Evolutionary conservation across 495 filamentous ascomycete genomes (phyloP).

Genomic region (Aspergillus cristatus): DNA sequence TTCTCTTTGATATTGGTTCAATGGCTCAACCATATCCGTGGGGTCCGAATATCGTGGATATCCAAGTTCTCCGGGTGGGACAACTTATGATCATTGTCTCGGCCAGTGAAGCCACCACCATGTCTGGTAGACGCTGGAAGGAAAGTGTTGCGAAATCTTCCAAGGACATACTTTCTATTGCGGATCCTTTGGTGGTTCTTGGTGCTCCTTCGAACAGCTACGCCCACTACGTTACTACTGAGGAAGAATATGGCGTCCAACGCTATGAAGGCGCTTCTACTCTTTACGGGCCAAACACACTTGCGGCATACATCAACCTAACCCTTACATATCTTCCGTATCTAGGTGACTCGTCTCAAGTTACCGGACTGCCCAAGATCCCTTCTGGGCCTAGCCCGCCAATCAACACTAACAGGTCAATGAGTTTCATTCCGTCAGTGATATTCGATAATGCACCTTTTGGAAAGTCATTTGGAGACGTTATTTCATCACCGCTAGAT

Average conservation of each 20-base stretch:
- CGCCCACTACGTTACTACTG: constrained; percentile 90
- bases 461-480: constrained; percentile 68
- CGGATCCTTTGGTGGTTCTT: constrained; percentile 66
- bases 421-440: constrained; percentile 76
- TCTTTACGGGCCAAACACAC: constrained; percentile 84
- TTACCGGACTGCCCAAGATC: constrained; percentile 38
- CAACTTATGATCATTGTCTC: constrained; percentile 81
- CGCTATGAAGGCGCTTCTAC: constrained; percentile 95
- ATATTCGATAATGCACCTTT: constrained; percentile 63
- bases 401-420: constrained; percentile 67
- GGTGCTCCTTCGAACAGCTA: constrained; percentile 95
- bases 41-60: constrained; percentile 88
- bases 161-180: constrained; percentile 34
- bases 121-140: constrained; percentile 90
- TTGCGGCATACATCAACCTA: constrained; percentile 84
- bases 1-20: constrained; percentile 84
- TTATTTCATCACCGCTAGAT: constrained; percentile 47
- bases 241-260: constrained; percentile 85
- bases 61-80: constrained; percentile 81
- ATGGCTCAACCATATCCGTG: constrained; percentile 73
- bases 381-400: constrained; percentile 59
- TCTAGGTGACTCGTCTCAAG: constrained; percentile 38
- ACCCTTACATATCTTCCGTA: constrained; percentile 65
- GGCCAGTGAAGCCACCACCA: constrained; percentile 88
- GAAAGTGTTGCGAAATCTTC: constrained; percentile 58